Percentiles rank a stretch among this genome's conserved stretches.
Conservation (phyloP, 257 asterid species). For the Petunia axillaris region DNA sequence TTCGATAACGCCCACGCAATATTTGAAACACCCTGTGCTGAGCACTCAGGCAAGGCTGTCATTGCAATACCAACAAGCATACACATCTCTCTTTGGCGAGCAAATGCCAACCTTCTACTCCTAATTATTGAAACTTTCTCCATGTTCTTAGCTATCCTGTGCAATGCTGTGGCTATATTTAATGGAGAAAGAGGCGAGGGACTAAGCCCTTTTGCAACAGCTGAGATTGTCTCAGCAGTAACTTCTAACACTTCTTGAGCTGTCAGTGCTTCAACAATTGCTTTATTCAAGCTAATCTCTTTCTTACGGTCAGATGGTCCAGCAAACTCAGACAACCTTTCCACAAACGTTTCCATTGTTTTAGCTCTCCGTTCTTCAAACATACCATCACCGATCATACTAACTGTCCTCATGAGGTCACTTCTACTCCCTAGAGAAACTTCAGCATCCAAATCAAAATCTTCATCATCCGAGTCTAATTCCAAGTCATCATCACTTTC, state of each 20-base stretch:
- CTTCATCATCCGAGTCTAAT: slow-evolving; percentile 42
- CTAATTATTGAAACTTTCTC: slow-evolving; percentile 79
- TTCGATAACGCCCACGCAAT: slow-evolving; percentile 92
- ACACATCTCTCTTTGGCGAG: slow-evolving; percentile 84
- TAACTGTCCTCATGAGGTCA: slow-evolving; percentile 53
- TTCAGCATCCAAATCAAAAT: slow-evolving; percentile 35
- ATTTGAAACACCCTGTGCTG: slow-evolving; percentile 88
- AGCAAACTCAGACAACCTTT: slow-evolving; percentile 84
- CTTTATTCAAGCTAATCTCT: slow-evolving; percentile 79
- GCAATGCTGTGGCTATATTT: slow-evolving; percentile 88
- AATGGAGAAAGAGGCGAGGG: slow-evolving; percentile 96
- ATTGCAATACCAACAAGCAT: slow-evolving; percentile 97
- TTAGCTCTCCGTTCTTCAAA: slow-evolving; percentile 66
- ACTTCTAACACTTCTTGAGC: slow-evolving; percentile 90
- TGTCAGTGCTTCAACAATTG: slow-evolving; percentile 75
- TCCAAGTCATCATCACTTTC: slow-evolving; percentile 50
- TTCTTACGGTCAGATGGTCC: slow-evolving; percentile 88
- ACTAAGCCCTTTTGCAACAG: slow-evolving; percentile 86
- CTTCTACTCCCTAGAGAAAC: slow-evolving; percentile 32
- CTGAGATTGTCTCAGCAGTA: slow-evolving; percentile 65
- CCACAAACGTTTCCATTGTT: slow-evolving; percentile 68
- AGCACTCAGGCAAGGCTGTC: slow-evolving; percentile 88
- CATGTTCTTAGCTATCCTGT: slow-evolving; percentile 97
- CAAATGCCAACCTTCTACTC: slow-evolving; percentile 70
- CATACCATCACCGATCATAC: slow-evolving; percentile 75